Evolutionary conservation across 2,329 filamentous ascomycete species (phyloP).

Genomic region (Penicillium olsonii): DNA sequence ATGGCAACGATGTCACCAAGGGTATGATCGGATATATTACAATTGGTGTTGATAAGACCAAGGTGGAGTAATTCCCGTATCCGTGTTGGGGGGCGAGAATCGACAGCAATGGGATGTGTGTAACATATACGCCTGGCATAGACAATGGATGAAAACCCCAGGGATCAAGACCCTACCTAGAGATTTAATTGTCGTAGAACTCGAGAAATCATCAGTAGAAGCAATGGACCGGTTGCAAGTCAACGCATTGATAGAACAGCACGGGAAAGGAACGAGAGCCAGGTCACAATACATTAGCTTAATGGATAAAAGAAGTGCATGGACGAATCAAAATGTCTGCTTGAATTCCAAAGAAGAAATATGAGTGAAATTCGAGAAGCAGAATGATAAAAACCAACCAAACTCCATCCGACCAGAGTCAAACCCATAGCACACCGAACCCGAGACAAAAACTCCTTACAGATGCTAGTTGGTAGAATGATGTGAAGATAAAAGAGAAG

Average conservation of each 20-base stretch:
- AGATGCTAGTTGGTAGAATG: constrained; percentile 15
- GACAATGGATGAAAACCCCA: too few species aligned
- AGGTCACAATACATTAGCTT: background rate
- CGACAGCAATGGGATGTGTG: too few species aligned
- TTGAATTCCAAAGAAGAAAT: constrained; percentile 1
- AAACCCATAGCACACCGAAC: constrained; percentile 3
- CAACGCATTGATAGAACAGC: too few species aligned
- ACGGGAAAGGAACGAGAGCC: too few species aligned
- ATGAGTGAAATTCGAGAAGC: constrained; percentile 2
- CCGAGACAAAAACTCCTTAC: constrained; percentile 15
- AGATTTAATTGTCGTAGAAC: too few species aligned
- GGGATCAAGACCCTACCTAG: too few species aligned
- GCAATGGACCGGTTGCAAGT: too few species aligned
- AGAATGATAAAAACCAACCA: constrained; percentile 3
- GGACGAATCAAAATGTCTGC: background rate
- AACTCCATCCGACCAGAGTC: constrained; percentile 14
- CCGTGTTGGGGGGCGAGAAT: too few species aligned
- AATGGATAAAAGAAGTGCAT: background rate
- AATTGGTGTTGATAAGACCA: constrained; percentile 33
- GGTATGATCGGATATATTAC: constrained; percentile 42
- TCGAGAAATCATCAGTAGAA: too few species aligned
- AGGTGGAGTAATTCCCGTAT: constrained; percentile 11
- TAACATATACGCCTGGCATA: too few species aligned
- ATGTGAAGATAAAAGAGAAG: background rate
- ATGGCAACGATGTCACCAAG: constrained; percentile 37